phyloP scores from a whole-genome alignment of 495 filamentous ascomycete species.

The Tricharina praecox region DNA sequence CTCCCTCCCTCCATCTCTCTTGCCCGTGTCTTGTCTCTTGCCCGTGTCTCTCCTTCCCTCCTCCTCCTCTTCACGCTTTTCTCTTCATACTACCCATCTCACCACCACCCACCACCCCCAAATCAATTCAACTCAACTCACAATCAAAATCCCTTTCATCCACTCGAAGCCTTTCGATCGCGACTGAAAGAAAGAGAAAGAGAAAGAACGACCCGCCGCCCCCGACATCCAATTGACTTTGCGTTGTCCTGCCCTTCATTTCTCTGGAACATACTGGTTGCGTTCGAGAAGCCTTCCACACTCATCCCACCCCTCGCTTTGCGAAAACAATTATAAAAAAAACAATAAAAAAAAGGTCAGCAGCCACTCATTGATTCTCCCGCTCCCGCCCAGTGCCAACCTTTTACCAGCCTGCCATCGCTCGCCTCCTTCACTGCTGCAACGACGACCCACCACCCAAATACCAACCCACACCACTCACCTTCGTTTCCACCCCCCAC shows the following conservation, averaged over 20 bases:
- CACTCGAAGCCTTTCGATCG: no score
- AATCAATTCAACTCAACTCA: no score
- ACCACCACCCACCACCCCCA: not conserved
- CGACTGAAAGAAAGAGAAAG: no score
- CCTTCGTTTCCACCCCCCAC: not conserved
- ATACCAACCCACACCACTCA: not conserved
- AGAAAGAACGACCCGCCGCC: no score
- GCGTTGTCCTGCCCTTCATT: slow-evolving; percentile 1
- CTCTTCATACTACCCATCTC: not conserved
- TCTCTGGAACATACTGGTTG: not conserved
- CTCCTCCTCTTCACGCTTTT: not conserved
- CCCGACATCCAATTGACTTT: slow-evolving; percentile 1
- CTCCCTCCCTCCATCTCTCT: no score
- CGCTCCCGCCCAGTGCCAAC: not conserved
- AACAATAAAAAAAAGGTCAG: not conserved
- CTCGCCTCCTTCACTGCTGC: not conserved
- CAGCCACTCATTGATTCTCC: not conserved
- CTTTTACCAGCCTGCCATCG: not conserved
- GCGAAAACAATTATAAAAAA: no score
- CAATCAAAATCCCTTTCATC: no score
- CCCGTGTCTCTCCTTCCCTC: not conserved
- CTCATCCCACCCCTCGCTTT: no score
- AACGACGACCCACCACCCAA: not conserved
- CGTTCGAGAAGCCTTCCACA: no score
- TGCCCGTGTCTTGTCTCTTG: not conserved